Conservation (phyloP, 805 yeast genomes). For the Teunomyces atbi region DNA sequence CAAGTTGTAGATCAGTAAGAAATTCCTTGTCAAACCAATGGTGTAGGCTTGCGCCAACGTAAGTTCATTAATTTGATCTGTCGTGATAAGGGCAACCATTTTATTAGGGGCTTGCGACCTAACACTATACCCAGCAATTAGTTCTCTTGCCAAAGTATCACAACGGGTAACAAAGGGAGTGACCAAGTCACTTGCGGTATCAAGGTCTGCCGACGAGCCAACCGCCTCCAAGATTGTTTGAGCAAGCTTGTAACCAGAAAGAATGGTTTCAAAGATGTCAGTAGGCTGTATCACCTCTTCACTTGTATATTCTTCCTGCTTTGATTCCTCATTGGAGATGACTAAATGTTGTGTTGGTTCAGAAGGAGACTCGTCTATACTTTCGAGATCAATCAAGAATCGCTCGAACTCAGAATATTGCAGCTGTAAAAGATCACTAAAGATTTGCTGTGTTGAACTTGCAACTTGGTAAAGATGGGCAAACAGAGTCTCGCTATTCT, state of each 20-base stretch:
- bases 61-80: constrained; percentile 29
- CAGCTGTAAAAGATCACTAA: constrained; percentile 22
- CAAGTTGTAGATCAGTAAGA: constrained; percentile 14
- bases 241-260: constrained; percentile 26
- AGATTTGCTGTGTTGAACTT: constrained; percentile 16
- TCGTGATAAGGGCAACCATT: constrained; percentile 26
- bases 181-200: constrained; percentile 11
- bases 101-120: constrained; percentile 14
- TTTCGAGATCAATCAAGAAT: constrained; percentile 23
- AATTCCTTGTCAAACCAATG: constrained; percentile 22
- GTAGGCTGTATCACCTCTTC: constrained; percentile 32
- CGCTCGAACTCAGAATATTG: constrained; percentile 28
- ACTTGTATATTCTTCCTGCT: constrained; percentile 15
- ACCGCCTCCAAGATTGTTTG: constrained; percentile 33
- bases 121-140: constrained; percentile 18
- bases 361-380: constrained; percentile 6
- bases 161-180: constrained; percentile 18
- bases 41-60: constrained; percentile 27
- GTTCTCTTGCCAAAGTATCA: constrained; percentile 19
- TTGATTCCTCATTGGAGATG: neutral
- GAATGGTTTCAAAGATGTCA: constrained; percentile 34
- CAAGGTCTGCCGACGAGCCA: neutral
- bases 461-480: constrained; percentile 16
- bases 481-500: constrained; percentile 14
- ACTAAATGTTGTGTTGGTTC: neutral